Evolutionary conservation across 805 yeast species (phyloP).

Genomic region (Saturnispora mendoncae): DNA sequence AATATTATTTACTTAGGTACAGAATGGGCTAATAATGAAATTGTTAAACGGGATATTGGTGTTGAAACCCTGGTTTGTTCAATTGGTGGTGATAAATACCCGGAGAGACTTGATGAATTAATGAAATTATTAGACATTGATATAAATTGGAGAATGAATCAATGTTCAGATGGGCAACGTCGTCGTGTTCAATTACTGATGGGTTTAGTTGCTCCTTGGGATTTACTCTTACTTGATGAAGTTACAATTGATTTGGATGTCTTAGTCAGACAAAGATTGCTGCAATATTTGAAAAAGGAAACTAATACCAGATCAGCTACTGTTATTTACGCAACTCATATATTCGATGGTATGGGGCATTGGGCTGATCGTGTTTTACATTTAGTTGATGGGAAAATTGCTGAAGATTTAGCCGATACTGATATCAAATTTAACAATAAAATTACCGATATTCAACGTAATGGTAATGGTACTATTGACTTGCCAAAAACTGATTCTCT

Average conservation of each 20-base stretch:
- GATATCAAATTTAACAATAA: constrained; percentile 29
- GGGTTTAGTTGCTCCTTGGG: constrained; percentile 92
- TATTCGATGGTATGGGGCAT: constrained; percentile 84
- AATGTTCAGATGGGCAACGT: constrained; percentile 89
- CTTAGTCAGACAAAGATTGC: constrained; percentile 67
- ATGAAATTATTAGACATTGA: constrained; percentile 78
- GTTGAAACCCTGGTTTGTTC: constrained; percentile 71
- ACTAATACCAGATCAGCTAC: constrained; percentile 61
- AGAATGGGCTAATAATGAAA: constrained; percentile 92
- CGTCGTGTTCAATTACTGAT: constrained; percentile 88
- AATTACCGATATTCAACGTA: constrained; percentile 25
- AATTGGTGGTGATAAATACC: constrained; percentile 66
- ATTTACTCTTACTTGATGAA: constrained; percentile 78
- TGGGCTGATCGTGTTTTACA: constrained; percentile 89
- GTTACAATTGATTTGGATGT: constrained; percentile 97
- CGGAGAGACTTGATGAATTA: constrained; percentile 69
- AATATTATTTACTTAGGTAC: constrained; percentile 76
- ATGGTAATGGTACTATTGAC: constrained; percentile 12
- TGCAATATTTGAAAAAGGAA: constrained; percentile 65
- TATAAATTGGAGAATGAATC: constrained; percentile 84
- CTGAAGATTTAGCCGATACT: constrained; percentile 29
- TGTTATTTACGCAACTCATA: constrained; percentile 90
- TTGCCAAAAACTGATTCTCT: constrained; percentile 32
- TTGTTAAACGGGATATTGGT: constrained; percentile 85
- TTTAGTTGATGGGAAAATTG: constrained; percentile 54